These are phyloP conservation scores for Protea cynaroides DNA, from an alignment of 164 flowering plant species.

Conservation along the genomic window DNA sequence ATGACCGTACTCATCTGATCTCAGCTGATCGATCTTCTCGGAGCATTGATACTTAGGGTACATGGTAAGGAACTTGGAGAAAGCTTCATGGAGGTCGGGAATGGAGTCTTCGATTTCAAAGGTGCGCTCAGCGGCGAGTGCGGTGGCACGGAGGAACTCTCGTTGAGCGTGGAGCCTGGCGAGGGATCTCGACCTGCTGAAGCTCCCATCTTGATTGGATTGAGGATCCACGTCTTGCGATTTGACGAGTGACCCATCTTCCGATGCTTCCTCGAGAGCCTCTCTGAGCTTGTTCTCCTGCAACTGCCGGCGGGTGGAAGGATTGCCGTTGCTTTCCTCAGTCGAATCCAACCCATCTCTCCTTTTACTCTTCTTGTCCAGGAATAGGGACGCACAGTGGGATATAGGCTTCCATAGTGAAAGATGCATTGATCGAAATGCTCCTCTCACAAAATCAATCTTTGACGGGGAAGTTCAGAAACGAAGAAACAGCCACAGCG, in stretches of 20 bases:
- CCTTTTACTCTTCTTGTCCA: slow-evolving; percentile 48
- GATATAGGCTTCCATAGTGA: slow-evolving; percentile 78
- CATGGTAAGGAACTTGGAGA: slow-evolving; percentile 75
- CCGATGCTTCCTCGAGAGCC: slow-evolving; percentile 68
- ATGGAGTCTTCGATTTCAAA: slow-evolving; percentile 58
- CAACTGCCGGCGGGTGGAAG: slow-evolving; percentile 35
- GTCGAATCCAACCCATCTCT: slow-evolving; percentile 34
- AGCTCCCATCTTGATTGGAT: slow-evolving; percentile 49
- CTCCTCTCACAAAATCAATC: slow-evolving; percentile 16
- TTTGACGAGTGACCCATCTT: slow-evolving; percentile 55
- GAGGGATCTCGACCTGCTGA: slow-evolving; percentile 70
- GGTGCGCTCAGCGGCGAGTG: slow-evolving; percentile 63
- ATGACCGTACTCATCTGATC: slow-evolving; percentile 66
- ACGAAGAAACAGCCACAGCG: slow-evolving; percentile 7
- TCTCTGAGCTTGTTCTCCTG: slow-evolving; percentile 54
- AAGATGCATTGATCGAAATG: slow-evolving; percentile 58
- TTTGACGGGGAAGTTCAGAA: slow-evolving; percentile 12
- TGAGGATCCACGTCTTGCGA: slow-evolving; percentile 56
- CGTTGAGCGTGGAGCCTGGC: slow-evolving; percentile 72
- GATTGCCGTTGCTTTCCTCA: slow-evolving; percentile 29
- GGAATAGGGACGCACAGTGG: slow-evolving; percentile 49
- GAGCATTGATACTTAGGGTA: slow-evolving; percentile 77
- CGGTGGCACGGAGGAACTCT: slow-evolving; percentile 76
- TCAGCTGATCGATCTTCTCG: slow-evolving; percentile 76
- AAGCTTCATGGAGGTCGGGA: slow-evolving; percentile 53